Evolutionary conservation across 1,139 yeast genomes (phyloP), one percentile per base, ranked within the genome.

Genomic region (Diutina pseudorugosa): DNA sequence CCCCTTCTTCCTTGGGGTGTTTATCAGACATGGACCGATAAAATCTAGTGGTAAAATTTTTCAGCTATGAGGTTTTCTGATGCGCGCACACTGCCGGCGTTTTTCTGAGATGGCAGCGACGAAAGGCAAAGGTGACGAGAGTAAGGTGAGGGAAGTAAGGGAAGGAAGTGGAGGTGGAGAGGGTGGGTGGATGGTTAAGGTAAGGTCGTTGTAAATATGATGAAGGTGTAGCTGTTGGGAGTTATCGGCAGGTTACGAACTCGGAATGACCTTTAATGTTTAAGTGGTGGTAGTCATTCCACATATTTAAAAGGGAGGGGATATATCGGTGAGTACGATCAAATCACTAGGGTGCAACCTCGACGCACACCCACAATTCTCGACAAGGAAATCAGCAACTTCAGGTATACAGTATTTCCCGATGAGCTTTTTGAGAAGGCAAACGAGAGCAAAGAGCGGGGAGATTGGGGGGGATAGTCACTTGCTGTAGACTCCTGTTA

Each of bases 1-100:
- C 49, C 41, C 49, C 49, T 16, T 45, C 49, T 45, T 27, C 49
- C 49, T 45, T 45, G 40, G 36, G 40, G 36, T 27, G 19, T 45
- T 45, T 45, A 45, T 45, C 49, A 45, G 49, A 45, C 49, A 45
- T 45, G 40, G 49, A 27, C 49, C 49, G 49, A 45, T 45, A 45
- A 16, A 27, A 19, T 21, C 16, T 21, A 19, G 30, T 9, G 18
- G 40, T 45, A 27, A 45, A 45, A 45, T 23, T 45, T 45, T 45
- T 45, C 40, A 40, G 36, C 36, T 30, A 5, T 9, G 36, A 30
- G 36, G 36, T 30, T 30, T 30, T 30, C 19, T 23, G 47, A 43
- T 43, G 47, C 47, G 47, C 47, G 47, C 23, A 16, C 18, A 40
- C 42, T n/a, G 20, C 36, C 36, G 16, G 36, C n/a, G n/a, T n/a